These are phyloP conservation scores for Metschnikowia borealis DNA, from an alignment of 805 yeast genomes.

Conservation along the genomic window DNA sequence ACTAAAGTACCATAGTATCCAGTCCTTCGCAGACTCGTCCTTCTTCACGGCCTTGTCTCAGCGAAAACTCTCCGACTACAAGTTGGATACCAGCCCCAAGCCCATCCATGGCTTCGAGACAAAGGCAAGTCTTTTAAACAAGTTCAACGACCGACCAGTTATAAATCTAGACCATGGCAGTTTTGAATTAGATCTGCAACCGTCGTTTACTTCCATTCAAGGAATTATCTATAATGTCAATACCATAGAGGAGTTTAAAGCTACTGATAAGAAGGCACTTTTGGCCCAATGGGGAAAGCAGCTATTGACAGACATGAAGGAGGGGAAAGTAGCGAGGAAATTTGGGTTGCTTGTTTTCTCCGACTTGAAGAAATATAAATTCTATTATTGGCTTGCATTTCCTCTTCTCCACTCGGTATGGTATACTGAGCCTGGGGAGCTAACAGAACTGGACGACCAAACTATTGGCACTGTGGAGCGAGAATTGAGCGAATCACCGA, in stretches of 20 bases:
- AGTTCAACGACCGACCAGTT: constrained; percentile 33
- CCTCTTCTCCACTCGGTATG: constrained; percentile 62
- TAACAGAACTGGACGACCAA: not conserved
- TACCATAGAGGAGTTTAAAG: constrained; percentile 81
- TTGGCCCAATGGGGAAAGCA: constrained; percentile 39
- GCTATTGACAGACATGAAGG: constrained; percentile 12
- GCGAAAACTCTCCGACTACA: constrained; percentile 68
- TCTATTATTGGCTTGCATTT: constrained; percentile 84
- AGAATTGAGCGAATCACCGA: not conserved
- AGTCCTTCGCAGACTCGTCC: constrained; percentile 79
- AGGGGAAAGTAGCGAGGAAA: constrained; percentile 31
- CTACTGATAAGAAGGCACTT: constrained; percentile 56
- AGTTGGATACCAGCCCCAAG: constrained; percentile 50
- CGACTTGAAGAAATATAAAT: constrained; percentile 84
- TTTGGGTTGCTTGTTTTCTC: constrained; percentile 59
- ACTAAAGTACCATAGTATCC: constrained; percentile 46
- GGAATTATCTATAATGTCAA: constrained; percentile 59
- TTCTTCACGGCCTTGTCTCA: constrained; percentile 76
- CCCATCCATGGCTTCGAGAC: constrained; percentile 43
- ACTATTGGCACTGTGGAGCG: not conserved
- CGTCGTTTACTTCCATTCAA: constrained; percentile 8
- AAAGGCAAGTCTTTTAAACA: constrained; percentile 31
- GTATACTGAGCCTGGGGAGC: constrained; percentile 21
- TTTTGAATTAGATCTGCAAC: constrained; percentile 20
- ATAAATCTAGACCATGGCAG: constrained; percentile 33